These are phyloP conservation scores for Metschnikowia gelsemii DNA, from an alignment of 805 yeast species.

Conservation along the genomic window DNA sequence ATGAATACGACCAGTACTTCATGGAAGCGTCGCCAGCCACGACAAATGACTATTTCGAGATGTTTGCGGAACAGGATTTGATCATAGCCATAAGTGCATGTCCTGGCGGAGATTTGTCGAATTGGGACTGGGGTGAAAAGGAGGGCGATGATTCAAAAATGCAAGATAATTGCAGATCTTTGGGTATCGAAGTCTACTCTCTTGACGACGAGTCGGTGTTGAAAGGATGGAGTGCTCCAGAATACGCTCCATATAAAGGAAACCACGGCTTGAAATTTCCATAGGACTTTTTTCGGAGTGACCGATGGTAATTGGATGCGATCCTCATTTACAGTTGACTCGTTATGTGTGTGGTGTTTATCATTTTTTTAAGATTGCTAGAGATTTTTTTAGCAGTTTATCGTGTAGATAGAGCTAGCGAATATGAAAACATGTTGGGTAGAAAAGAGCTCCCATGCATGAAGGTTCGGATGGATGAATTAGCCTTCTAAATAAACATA, in stretches of 20 bases:
- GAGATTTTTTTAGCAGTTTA: too few relatives aligned
- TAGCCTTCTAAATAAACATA: too few relatives aligned
- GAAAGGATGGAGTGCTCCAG: slow-evolving; percentile 51
- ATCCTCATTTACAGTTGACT: too few relatives aligned
- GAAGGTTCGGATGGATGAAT: too few relatives aligned
- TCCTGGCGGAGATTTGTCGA: slow-evolving; percentile 67
- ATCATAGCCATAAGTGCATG: slow-evolving; percentile 65
- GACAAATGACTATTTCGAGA: slow-evolving; percentile 59
- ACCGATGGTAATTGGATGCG: neutral
- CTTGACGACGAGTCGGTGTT: slow-evolving; percentile 48
- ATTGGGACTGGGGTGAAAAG: slow-evolving; percentile 72
- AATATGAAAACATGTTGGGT: too few relatives aligned
- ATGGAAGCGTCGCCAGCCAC: slow-evolving; percentile 71
- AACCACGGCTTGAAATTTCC: slow-evolving; percentile 49
- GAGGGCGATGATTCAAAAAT: slow-evolving; percentile 47
- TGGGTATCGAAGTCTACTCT: slow-evolving; percentile 59
- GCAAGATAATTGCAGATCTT: slow-evolving; percentile 62
- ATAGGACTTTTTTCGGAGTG: neutral
- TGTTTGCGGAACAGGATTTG: slow-evolving; percentile 65
- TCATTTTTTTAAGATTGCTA: too few relatives aligned
- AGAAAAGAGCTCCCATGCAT: too few relatives aligned
- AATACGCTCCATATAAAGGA: slow-evolving; percentile 52
- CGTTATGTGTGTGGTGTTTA: too few relatives aligned
- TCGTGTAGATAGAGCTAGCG: too few relatives aligned
- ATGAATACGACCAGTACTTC: slow-evolving; percentile 63